Evolutionary conservation across 2,329 filamentous ascomycete genomes (phyloP), one percentile per base, ranked within the genome.

Genomic region (Botrytis paeoniae): DNA sequence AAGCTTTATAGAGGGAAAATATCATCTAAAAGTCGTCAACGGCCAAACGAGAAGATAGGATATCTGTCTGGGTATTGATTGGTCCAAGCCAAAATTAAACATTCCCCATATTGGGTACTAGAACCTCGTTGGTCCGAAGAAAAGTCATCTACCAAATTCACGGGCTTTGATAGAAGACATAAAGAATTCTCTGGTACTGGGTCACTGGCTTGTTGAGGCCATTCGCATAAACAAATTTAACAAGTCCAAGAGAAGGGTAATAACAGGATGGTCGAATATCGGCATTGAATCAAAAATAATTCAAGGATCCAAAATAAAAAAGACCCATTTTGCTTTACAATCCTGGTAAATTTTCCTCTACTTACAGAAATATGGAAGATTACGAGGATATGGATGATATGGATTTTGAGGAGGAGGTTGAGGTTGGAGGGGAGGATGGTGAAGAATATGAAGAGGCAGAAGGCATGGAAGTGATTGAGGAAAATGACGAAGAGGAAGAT

Each of bases 331-430:
- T 37, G 37, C 48, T 69, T 68, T 32, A 41, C 48, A 69, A 57
- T 57, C 65, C 48, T 39, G n/a, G 51, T 43, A 32, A 57, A 37
- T 59, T 22, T 59, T 37, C 7, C 39, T 37, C 65, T 32, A 12
- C 6, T 39, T n/a, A n/a, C 63, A 18, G 51, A 51, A 61, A 66
- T 37, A 68, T 68, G 62, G 70, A 45, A 14, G 70, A 72, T 6
- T 63, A 71, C 25, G 63, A 68, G 12, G 70, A 72, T 48, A 39
- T 68, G 45, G 61, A 71, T 8, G 66, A 60, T 18, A 14, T 37
- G 29, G 68, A 70, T 35, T 70, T 37, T 32, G 61, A 29, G 43
- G 70, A 72, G 14, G 62, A 60, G 25, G 20, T 45, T 39, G 61
- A 65, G 25, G 29, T 69, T 16, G 41, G 39, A 32, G 64, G 29